phyloP scores from a whole-genome alignment of 208 protist species.

The Leishmania mexicana region DNA sequence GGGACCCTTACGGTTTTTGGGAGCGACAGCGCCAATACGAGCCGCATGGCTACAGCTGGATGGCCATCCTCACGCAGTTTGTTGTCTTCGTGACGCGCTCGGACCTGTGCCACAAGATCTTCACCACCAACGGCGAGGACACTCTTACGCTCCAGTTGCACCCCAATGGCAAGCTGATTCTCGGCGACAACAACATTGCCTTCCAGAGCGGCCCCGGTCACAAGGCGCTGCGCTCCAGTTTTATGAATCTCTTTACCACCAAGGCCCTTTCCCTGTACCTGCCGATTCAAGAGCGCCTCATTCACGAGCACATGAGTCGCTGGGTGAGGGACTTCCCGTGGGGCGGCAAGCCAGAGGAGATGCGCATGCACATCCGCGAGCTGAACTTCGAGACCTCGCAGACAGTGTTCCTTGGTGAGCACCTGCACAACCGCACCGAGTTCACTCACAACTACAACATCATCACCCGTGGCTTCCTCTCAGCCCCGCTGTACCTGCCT shows the following conservation, averaged over 20 bases:
- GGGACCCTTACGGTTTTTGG: constrained; percentile 83
- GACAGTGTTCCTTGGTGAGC: constrained; percentile 92
- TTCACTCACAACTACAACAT: constrained; percentile 93
- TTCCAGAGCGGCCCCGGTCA: constrained; percentile 84
- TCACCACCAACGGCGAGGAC: constrained; percentile 76
- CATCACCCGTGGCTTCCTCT: constrained; percentile 94
- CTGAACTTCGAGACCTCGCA: constrained; percentile 94
- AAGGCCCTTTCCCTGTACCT: constrained; percentile 88
- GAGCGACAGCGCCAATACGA: constrained; percentile 75
- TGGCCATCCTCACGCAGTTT: constrained; percentile 75
- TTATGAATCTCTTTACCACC: constrained; percentile 86
- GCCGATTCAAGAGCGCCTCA: constrained; percentile 78
- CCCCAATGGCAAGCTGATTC: constrained; percentile 82
- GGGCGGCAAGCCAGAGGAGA: constrained; percentile 66
- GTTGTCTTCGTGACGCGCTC: constrained; percentile 77
- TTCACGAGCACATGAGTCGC: constrained; percentile 57
- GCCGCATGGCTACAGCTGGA: constrained; percentile 83
- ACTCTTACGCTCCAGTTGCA: constrained; percentile 81
- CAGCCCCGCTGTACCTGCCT: constrained; percentile 90
- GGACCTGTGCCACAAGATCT: constrained; percentile 86
- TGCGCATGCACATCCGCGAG: constrained; percentile 83
- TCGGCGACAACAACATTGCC: constrained; percentile 88
- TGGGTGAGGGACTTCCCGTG: constrained; percentile 74
- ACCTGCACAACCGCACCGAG: constrained; percentile 82
- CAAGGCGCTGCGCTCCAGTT: constrained; percentile 83